Evolutionary conservation across 176 grass and related monocot species (phyloP).

Genomic region (Oryza meyeriana): DNA sequence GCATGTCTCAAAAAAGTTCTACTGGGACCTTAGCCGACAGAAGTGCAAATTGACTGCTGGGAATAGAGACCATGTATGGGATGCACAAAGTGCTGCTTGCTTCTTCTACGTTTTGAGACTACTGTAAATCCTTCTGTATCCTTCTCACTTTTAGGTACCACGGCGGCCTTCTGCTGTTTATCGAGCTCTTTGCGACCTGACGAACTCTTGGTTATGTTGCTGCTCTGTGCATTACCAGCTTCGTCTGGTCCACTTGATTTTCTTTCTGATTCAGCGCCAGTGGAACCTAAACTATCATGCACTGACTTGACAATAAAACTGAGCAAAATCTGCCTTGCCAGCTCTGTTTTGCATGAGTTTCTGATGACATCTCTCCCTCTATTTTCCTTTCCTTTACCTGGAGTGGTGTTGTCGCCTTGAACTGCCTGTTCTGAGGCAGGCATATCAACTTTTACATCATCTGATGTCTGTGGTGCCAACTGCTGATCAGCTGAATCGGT

Average conservation of each 20-base stretch:
- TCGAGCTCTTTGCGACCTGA: slow-evolving; percentile 23
- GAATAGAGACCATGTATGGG: slow-evolving; percentile 69
- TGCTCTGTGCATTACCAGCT: slow-evolving; percentile 41
- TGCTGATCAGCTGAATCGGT: slow-evolving; percentile 17
- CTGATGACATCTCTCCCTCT: slow-evolving; percentile 47
- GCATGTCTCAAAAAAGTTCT: slow-evolving; percentile 17
- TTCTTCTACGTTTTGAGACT: slow-evolving; percentile 81
- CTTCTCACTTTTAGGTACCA: slow-evolving; percentile 39
- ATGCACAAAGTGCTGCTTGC: slow-evolving; percentile 61
- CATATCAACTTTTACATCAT: slow-evolving; percentile 20
- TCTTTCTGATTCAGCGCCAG: slow-evolving; percentile 22
- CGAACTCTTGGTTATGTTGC: slow-evolving; percentile 23
- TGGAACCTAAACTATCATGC: slow-evolving; percentile 60
- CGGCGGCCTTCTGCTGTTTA: slow-evolving; percentile 23
- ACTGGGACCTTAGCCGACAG: slow-evolving; percentile 44
- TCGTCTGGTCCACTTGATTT: slow-evolving; percentile 45
- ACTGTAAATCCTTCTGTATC: slow-evolving; percentile 89
- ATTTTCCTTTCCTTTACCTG: slow-evolving; percentile 47
- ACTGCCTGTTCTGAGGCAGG: slow-evolving; percentile 31
- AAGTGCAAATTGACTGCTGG: slow-evolving; percentile 83
- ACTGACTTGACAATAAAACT: slow-evolving; percentile 90
- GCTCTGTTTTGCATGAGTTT: slow-evolving; percentile 69
- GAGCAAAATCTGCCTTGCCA: slow-evolving; percentile 92
- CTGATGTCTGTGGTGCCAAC: background rate
- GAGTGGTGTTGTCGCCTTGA: slow-evolving; percentile 41